Evolutionary conservation across 2,329 filamentous ascomycete genomes (phyloP).

Genomic region (Ilyonectria robusta): DNA sequence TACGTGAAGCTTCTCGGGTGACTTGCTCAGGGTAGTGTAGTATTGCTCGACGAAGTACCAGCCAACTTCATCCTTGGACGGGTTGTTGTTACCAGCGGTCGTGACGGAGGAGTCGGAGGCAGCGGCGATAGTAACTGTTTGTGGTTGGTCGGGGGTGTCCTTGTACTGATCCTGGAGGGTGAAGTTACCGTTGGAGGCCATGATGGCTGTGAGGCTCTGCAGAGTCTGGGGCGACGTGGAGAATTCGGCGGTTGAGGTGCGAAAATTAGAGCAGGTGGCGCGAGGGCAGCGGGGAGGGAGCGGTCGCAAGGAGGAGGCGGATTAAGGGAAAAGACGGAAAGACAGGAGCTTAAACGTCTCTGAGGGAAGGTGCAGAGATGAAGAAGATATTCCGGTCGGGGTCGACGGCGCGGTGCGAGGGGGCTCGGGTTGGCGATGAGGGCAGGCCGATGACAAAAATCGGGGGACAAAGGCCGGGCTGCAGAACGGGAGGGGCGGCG

Average conservation of each 20-base stretch:
- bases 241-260: constrained; percentile 25
- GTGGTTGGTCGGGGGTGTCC: constrained; percentile 55
- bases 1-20: constrained; percentile 91
- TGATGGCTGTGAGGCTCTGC: constrained; percentile 51
- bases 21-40: constrained; percentile 97
- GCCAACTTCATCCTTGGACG: constrained; percentile 92
- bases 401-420: constrained; percentile 15
- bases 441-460: constrained; percentile 37
- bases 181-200: constrained; percentile 72
- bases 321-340: constrained; percentile 18
- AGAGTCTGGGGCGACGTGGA: constrained; percentile 29
- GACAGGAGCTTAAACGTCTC: constrained; percentile 28
- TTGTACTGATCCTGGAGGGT: constrained; percentile 61
- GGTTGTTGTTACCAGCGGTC: constrained; percentile 60
- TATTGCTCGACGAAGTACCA: constrained; percentile 99
- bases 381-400: constrained; percentile 35
- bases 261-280: constrained; percentile 38
- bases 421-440: constrained; percentile 8
- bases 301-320: constrained; percentile 34
- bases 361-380: constrained; percentile 29
- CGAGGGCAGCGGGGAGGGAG: constrained; percentile 37
- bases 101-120: constrained; percentile 50
- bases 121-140: constrained; percentile 52
- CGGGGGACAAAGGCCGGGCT: constrained; percentile 34
- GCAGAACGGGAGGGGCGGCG: constrained; percentile 41